Percentiles rank a stretch among this genome's conserved stretches.
phyloP scores from a whole-genome alignment of 805 yeast genomes.

The Candida yuanshanica region DNA sequence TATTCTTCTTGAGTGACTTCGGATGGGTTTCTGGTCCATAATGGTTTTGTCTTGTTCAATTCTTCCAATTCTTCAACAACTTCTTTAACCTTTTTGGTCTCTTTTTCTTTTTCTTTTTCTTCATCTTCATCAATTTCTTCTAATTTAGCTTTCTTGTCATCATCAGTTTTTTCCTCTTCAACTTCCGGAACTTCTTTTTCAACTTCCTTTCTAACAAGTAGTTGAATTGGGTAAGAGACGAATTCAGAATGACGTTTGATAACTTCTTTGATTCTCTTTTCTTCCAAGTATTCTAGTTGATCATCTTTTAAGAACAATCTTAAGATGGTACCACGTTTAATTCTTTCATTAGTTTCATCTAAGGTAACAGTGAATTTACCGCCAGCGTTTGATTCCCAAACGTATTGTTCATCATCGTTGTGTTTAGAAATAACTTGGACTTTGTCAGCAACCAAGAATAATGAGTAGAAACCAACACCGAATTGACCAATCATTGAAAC shows the following conservation, averaged over 20 bases:
- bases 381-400: conserved; percentile 99
- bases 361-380: conserved; percentile 96
- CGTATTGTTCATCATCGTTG: conserved; percentile 98
- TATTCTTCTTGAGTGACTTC: conserved; percentile 98
- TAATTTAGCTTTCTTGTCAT: conserved; percentile 64
- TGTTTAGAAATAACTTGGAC: conserved; percentile 98
- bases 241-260: conserved; percentile 99
- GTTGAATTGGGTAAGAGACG: conserved; percentile 98
- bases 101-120: conserved; percentile 63
- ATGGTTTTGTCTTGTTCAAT: conserved; percentile 96
- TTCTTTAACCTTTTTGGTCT: conserved; percentile 88
- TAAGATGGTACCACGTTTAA: conserved; percentile 92
- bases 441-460: conserved; percentile 97
- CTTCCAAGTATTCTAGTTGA: conserved; percentile 98
- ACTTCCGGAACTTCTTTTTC: conserved; percentile 85
- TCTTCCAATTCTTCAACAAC: conserved; percentile 94
- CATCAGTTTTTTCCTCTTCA: conserved; percentile 45
- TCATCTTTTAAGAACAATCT: conserved; percentile 98
- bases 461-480: conserved; percentile 99
- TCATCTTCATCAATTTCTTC: conserved; percentile 71
- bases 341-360: conserved; percentile 79
- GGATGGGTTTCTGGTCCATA: conserved; percentile 98
- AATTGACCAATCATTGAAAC: conserved; percentile 99
- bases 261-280: conserved; percentile 98
- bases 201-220: conserved; percentile 96